These are phyloP conservation scores for Plasmodium coatneyi DNA, from an alignment of 169 alveolate species.

Conservation along the genomic window DNA sequence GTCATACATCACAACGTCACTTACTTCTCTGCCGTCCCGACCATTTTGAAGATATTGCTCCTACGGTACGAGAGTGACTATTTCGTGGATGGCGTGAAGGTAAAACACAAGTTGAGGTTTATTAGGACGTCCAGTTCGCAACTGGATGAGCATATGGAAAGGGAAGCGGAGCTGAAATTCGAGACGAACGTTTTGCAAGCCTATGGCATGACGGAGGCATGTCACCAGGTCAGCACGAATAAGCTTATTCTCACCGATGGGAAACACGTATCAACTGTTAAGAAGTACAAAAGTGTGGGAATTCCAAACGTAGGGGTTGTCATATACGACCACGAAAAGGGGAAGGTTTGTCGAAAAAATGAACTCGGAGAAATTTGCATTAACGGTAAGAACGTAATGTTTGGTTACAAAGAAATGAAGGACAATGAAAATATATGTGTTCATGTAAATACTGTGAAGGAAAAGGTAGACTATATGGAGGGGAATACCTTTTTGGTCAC, in stretches of 20 bases:
- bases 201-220: constrained; percentile 76
- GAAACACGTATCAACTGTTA: neutral
- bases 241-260: neutral
- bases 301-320: constrained; percentile 72
- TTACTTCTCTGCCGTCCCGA: constrained; percentile 65
- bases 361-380: constrained; percentile 71
- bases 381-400: constrained; percentile 55
- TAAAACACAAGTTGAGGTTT: constrained; percentile 51
- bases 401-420: constrained; percentile 49
- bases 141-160: constrained; percentile 54
- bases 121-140: constrained; percentile 67
- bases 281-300: constrained; percentile 73
- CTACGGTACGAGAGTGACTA: constrained; percentile 52
- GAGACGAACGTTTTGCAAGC: constrained; percentile 54
- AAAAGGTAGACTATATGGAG: constrained; percentile 35
- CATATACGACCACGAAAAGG: constrained; percentile 38
- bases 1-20: constrained; percentile 34
- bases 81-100: constrained; percentile 8
- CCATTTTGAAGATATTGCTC: constrained; percentile 57
- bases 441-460: constrained; percentile 20
- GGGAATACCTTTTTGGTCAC: constrained; percentile 18
- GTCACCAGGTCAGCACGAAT: constrained; percentile 72
- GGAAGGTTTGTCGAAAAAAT: constrained; percentile 35
- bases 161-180: constrained; percentile 58
- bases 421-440: constrained; percentile 71